Evolutionary conservation across 805 yeast genomes (phyloP).

Genomic region (Kodamaea jinghongensis): DNA sequence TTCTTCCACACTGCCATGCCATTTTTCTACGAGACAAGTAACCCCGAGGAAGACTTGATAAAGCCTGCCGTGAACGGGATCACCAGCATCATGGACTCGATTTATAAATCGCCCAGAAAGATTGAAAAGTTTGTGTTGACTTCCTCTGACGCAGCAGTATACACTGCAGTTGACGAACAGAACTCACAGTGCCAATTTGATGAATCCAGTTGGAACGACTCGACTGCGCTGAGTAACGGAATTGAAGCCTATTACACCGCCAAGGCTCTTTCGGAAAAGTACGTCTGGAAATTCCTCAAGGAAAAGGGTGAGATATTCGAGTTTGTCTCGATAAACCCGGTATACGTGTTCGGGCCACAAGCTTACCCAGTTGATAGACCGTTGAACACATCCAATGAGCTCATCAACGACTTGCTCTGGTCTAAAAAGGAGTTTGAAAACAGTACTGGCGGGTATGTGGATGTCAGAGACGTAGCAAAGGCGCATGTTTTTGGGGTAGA

Average conservation of each 20-base stretch:
- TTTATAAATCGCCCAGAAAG: conserved; percentile 40
- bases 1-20: conserved; percentile 58
- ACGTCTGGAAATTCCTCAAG: conserved; percentile 21
- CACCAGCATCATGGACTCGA: conserved; percentile 43
- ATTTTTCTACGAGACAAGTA: conserved; percentile 36
- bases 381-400: conserved; percentile 28
- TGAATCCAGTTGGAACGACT: conserved; percentile 38
- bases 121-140: conserved; percentile 52
- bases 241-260: conserved; percentile 41
- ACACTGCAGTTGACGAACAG: conserved; percentile 33
- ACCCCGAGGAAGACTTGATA: conserved; percentile 48
- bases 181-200: conserved; percentile 29
- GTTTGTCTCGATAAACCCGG: conserved; percentile 28
- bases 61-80: conserved; percentile 62
- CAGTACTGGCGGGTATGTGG: conserved; percentile 17
- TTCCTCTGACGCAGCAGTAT: conserved; percentile 50
- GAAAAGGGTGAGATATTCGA: conserved; percentile 6
- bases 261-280: conserved; percentile 27
- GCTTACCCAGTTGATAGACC: conserved; percentile 12
- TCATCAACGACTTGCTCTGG: conserved; percentile 14
- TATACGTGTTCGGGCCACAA: conserved; percentile 18
- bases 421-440: conserved; percentile 17
- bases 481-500: conserved; percentile 37
- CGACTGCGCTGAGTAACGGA: conserved; percentile 34
- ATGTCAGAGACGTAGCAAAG: conserved; percentile 24